These are phyloP conservation scores for Psilocybe cubensis DNA, from an alignment of 768 basidiomycete species.

Conservation along the genomic window DNA sequence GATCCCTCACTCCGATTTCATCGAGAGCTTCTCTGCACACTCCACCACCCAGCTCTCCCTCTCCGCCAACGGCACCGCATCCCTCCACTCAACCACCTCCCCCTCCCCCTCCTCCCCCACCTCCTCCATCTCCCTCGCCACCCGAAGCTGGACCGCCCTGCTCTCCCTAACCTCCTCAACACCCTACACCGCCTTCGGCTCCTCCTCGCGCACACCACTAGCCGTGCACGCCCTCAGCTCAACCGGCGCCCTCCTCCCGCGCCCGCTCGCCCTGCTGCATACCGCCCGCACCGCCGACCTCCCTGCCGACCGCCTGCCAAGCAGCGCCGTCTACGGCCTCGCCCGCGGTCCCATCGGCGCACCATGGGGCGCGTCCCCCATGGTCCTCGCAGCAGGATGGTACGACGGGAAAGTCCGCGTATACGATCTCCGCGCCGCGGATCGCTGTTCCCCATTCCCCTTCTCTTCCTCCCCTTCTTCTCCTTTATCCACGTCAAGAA, in stretches of 20 bases:
- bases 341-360: slow-evolving; percentile 60
- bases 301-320: slow-evolving; percentile 23
- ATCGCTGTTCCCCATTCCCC: slow-evolving; percentile 12
- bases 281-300: slow-evolving; percentile 30
- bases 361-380: slow-evolving; percentile 71
- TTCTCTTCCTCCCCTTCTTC: neutral
- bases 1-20: slow-evolving; percentile 46
- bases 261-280: slow-evolving; percentile 53
- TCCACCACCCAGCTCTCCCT: slow-evolving; percentile 53
- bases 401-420: slow-evolving; percentile 76
- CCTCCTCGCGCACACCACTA: slow-evolving; percentile 61
- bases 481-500: neutral
- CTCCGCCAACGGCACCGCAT: slow-evolving; percentile 40
- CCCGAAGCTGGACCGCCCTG: slow-evolving; percentile 66
- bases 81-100: slow-evolving; percentile 12
- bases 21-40: slow-evolving; percentile 60
- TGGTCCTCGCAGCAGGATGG: slow-evolving; percentile 81
- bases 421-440: slow-evolving; percentile 71
- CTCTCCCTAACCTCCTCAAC: slow-evolving; percentile 53
- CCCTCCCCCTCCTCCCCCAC: slow-evolving; percentile 1
- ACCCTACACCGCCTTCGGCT: slow-evolving; percentile 72
- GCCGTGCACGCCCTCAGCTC: slow-evolving; percentile 56
- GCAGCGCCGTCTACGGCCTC: slow-evolving; percentile 76
- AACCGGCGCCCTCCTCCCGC: slow-evolving; percentile 41
- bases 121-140: slow-evolving; percentile 44